Conservation (phyloP, 176 grass and related monocot genomes). For the Aegilops bicornis region DNA sequence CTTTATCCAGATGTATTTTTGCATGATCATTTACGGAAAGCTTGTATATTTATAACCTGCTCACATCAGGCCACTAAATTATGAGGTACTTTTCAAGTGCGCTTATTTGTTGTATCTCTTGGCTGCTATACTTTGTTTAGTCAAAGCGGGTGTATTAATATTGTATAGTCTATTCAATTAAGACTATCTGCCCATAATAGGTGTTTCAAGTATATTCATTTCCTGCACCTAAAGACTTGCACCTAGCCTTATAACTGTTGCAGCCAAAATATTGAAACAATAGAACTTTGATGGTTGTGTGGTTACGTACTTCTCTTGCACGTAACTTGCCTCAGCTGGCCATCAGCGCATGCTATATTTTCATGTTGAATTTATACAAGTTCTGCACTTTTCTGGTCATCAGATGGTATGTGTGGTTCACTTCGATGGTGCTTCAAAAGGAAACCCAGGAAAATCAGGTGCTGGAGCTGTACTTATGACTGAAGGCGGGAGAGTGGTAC, state of each 20-base stretch:
- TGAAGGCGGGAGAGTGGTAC: slow-evolving; percentile 79
- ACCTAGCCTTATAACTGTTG: neutral
- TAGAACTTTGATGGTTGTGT: neutral
- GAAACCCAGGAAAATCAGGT: slow-evolving; percentile 87
- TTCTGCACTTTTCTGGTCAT: slow-evolving; percentile 24
- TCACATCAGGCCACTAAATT: neutral
- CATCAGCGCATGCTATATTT: neutral
- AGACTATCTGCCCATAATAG: neutral
- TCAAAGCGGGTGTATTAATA: neutral
- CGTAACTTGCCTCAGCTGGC: neutral
- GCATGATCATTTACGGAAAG: neutral
- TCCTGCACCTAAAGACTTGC: neutral
- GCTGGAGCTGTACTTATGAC: slow-evolving; percentile 77
- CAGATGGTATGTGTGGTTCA: slow-evolving; percentile 70
- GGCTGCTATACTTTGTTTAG: slow-evolving; percentile 13
- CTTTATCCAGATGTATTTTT: neutral
- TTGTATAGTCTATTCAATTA: neutral
- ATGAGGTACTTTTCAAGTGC: neutral
- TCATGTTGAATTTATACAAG: slow-evolving; percentile 18
- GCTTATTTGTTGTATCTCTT: neutral
- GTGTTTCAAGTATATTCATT: neutral
- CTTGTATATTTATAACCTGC: neutral
- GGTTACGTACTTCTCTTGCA: neutral
- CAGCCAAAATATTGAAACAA: neutral
- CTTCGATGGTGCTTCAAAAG: slow-evolving; percentile 90